A percentile compares a stretch with the other conserved stretches of the same genome.
These are phyloP conservation scores for Austropuccinia psidii DNA, from an alignment of 1,284 basidiomycete genomes.

Conservation along the genomic window DNA sequence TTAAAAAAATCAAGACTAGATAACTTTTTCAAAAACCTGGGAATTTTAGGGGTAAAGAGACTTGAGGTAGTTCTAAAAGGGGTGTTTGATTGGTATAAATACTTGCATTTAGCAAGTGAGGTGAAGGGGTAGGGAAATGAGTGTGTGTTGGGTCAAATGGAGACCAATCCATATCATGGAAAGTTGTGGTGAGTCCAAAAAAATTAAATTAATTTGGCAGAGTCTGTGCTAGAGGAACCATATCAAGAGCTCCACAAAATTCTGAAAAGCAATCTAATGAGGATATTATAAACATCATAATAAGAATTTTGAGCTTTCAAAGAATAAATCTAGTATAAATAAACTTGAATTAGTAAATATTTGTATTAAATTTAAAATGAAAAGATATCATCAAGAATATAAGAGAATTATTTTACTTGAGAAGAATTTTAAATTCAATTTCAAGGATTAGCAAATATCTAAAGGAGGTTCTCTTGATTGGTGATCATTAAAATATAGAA, in stretches of 20 bases:
- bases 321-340: slow-evolving; percentile 34
- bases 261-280: slow-evolving; percentile 55
- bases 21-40: slow-evolving; percentile 12
- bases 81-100: slow-evolving; percentile 59
- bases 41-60: slow-evolving; percentile 48
- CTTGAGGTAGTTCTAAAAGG: slow-evolving; percentile 54
- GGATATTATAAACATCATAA: slow-evolving; percentile 18
- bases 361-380: neutral
- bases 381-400: slow-evolving; percentile 58
- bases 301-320: slow-evolving; percentile 38
- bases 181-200: slow-evolving; percentile 54
- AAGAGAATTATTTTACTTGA: slow-evolving; percentile 79
- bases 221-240: slow-evolving; percentile 77
- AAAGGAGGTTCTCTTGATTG: no score
- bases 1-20: slow-evolving; percentile 8
- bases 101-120: slow-evolving; percentile 54
- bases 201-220: slow-evolving; percentile 60
- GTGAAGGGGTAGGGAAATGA: slow-evolving; percentile 57
- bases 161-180: slow-evolving; percentile 72
- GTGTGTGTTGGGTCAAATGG: slow-evolving; percentile 57
- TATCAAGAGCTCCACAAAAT: slow-evolving; percentile 83
- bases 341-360: slow-evolving; percentile 25
- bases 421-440: no score
- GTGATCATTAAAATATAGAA: no score
- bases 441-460: no score